These are phyloP conservation scores for Penicillium sp. DNA, from an alignment of 2,329 filamentous ascomycete species.

Conservation along the genomic window DNA sequence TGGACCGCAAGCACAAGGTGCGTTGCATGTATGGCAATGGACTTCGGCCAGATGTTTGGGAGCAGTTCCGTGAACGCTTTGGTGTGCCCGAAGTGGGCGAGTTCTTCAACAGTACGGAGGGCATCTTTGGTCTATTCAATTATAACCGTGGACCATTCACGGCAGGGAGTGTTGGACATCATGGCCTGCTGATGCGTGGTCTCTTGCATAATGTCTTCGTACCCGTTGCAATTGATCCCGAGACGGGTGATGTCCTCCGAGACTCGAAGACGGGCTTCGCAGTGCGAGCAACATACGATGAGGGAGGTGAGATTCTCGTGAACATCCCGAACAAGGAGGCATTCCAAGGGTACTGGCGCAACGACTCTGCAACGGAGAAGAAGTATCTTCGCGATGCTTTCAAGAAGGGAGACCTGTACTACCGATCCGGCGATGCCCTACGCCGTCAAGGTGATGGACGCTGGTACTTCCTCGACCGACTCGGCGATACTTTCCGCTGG, in stretches of 20 bases:
- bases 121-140: conserved; percentile 68
- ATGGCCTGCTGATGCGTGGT: conserved; percentile 66
- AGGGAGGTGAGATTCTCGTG: conserved; percentile 79
- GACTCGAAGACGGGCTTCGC: conserved; percentile 73
- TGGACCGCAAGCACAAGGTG: conserved; percentile 54
- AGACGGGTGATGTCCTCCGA: conserved; percentile 69
- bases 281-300: conserved; percentile 65
- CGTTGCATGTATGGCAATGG: conserved; percentile 58
- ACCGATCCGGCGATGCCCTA: conserved; percentile 71
- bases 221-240: conserved; percentile 71
- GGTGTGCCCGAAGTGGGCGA: conserved; percentile 64
- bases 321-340: conserved; percentile 61
- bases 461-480: conserved; percentile 72
- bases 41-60: conserved; percentile 57
- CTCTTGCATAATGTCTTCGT: conserved; percentile 62
- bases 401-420: conserved; percentile 70
- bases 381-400: conserved; percentile 71
- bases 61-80: conserved; percentile 61
- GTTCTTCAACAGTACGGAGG: conserved; percentile 81
- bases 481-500: conserved; percentile 78
- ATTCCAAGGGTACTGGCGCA: conserved; percentile 74
- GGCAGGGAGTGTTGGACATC: conserved; percentile 71
- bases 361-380: conserved; percentile 69
- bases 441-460: conserved; percentile 66
- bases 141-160: conserved; percentile 66